Conservation (phyloP, 352 stramenopile species). For the Pythium folliculosum region DNA sequence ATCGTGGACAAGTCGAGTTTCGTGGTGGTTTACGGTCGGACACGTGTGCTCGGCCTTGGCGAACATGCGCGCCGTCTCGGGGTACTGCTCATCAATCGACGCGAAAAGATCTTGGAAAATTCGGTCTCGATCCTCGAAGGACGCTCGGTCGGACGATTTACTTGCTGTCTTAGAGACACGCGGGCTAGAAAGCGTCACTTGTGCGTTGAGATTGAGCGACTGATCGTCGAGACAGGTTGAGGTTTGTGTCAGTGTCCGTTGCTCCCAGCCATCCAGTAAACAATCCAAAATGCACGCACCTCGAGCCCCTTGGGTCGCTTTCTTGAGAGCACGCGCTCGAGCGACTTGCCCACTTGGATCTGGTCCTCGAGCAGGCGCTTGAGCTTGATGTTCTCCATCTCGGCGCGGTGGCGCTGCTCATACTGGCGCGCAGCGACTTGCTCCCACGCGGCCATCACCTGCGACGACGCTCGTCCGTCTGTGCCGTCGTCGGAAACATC, state of each 20-base stretch:
- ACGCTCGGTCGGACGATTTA: background rate
- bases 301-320: slow-evolving; percentile 14
- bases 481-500: background rate
- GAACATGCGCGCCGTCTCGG: background rate
- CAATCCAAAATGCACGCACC: slow-evolving; percentile 1
- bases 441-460: slow-evolving; percentile 7
- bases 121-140: background rate
- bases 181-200: no score
- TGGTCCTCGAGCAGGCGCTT: slow-evolving; percentile 17
- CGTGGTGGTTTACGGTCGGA: background rate
- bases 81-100: background rate
- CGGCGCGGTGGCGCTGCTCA: slow-evolving; percentile 20
- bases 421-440: slow-evolving; percentile 16
- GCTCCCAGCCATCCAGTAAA: no score
- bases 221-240: no score
- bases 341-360: slow-evolving; percentile 20
- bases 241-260: no score
- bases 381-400: slow-evolving; percentile 22
- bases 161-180: no score
- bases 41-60: background rate
- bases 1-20: slow-evolving; percentile 7
- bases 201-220: no score
- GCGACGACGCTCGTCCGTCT: background rate
- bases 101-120: slow-evolving; percentile 8
- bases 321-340: slow-evolving; percentile 15